A percentile compares a stretch with the other conserved stretches of the same genome.
Evolutionary conservation across 2,329 filamentous ascomycete species (phyloP).

Genomic region (Gyromitra esculenta): DNA sequence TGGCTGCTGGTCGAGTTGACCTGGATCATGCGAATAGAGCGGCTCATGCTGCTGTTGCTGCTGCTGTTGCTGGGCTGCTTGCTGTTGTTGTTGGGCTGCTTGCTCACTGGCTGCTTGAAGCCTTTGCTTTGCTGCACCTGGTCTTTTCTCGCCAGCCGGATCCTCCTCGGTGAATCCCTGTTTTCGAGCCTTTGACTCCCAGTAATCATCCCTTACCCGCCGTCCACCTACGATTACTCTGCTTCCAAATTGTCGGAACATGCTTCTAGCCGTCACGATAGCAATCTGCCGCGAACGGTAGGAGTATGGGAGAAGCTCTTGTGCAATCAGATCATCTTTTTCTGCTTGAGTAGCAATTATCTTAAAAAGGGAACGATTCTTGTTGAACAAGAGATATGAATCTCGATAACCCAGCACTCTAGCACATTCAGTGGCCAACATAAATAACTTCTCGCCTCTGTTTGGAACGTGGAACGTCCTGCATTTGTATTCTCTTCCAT

Average conservation of each 20-base stretch:
- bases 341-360: constrained; percentile 98
- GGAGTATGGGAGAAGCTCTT: constrained; percentile 96
- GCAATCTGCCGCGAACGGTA: constrained; percentile 98
- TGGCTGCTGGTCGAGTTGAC: constrained; percentile 72
- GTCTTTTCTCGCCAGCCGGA: constrained; percentile 92
- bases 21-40: constrained; percentile 80
- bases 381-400: constrained; percentile 98
- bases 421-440: constrained; percentile 97
- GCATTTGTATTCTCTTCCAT: constrained; percentile 89
- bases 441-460: constrained; percentile 87
- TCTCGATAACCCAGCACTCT: constrained; percentile 97
- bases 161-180: constrained; percentile 99
- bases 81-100: constrained; percentile 74
- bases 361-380: constrained; percentile 95
- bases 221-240: constrained; percentile 89
- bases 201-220: constrained; percentile 95
- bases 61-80: constrained; percentile 72
- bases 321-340: constrained; percentile 93
- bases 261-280: constrained; percentile 95
- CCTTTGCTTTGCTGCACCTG: constrained; percentile 78
- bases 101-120: constrained; percentile 55
- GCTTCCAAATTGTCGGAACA: constrained; percentile 98
- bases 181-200: constrained; percentile 96
- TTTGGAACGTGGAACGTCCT: constrained; percentile 91
- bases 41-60: constrained; percentile 78